Base-by-base conservation (phyloP, 208 protist genomes). In the Crithidia fasciculata region DNA sequence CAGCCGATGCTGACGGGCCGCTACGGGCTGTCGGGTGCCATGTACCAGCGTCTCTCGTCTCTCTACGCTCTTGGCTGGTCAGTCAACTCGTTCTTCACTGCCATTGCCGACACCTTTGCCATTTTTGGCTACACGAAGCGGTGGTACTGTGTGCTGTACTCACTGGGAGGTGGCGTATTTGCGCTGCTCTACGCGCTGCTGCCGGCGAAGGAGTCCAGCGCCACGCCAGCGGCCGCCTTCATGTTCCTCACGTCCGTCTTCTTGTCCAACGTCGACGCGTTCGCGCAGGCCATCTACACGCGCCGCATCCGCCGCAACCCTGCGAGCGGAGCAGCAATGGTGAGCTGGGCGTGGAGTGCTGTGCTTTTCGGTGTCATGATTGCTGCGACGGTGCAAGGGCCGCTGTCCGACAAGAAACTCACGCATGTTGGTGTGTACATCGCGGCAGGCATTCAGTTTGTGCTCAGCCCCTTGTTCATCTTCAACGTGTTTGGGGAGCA, bases 61-160 rank as follows among this genome's bases (percentile, higher is more conserved):
- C 61, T 89, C 66, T 60, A 73, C n/a, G 49, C 64, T 5, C 72
- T 91, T 65, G 87, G 80, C 28, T 85, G 76, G 37, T 72, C 81
- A 43, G 54, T 91, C n/a, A 82, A 78, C 63, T 79, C 86, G 61
- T 72, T 75, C 56, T 82, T 89, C 62, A 63, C 78, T 3, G 68
- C 86, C 52, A 69, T 84, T 39, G 78, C 78, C 12, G 88, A 89
- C 78, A 80, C 78, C 76, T 67, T 82, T 44, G 64, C 76, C 36
- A 59, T 92, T 37, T 82, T 89, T n/a, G 83, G 85, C 28, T 95
- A 93, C 79, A 85, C 83, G 15, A 93, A 91, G 82, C 83, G 88
- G 8, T 95, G 86, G 85, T 91, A 90, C 85, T 68, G 84, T 54
- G 69, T 84, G 37, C n/a, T 77, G 4, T 88, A 78, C 15, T 70